phyloP scores from a whole-genome alignment of 495 filamentous ascomycete species.

The Terfezia claveryi region DNA sequence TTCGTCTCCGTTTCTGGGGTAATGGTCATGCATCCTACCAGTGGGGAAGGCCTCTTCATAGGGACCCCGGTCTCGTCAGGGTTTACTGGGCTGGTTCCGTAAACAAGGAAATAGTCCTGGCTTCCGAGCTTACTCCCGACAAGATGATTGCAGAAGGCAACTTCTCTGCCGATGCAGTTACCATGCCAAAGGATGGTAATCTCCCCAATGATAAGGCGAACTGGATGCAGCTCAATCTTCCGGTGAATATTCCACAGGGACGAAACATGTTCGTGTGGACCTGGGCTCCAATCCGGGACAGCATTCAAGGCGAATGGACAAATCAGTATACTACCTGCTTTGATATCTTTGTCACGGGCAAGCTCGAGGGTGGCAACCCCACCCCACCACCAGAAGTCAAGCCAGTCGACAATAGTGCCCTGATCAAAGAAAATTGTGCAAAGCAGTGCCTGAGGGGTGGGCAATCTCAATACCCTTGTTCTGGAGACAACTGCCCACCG shows the following conservation, averaged over 20 bases:
- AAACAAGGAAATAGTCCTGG: conserved; percentile 9
- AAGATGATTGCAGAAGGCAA: conserved; percentile 17
- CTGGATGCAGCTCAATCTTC: conserved; percentile 9
- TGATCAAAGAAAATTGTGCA: conserved; percentile 2
- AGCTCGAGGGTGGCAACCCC: background rate
- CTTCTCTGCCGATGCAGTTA: conserved; percentile 11
- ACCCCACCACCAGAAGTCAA: background rate
- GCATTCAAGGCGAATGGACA: background rate
- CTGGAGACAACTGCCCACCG: conserved; percentile 10
- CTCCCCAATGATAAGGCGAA: conserved; percentile 16
- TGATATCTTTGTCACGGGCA: conserved; percentile 4
- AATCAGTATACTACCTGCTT: conserved; percentile 8
- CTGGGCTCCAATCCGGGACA: conserved; percentile 9
- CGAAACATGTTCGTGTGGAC: conserved; percentile 15
- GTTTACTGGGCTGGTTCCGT: conserved; percentile 14
- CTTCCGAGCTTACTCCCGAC: conserved; percentile 7
- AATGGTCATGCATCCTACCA: conserved; percentile 11
- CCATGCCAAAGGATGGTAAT: background rate
- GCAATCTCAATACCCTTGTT: conserved; percentile 5
- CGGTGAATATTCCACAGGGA: conserved; percentile 8
- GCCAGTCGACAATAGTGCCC: background rate
- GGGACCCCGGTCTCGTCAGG: conserved; percentile 16
- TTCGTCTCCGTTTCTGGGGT: conserved; percentile 14
- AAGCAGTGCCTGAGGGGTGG: conserved; percentile 10
- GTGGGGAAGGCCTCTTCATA: conserved; percentile 12